phyloP scores from a whole-genome alignment of 2,329 filamentous ascomycete species.

The Grosmannia serpens region DNA sequence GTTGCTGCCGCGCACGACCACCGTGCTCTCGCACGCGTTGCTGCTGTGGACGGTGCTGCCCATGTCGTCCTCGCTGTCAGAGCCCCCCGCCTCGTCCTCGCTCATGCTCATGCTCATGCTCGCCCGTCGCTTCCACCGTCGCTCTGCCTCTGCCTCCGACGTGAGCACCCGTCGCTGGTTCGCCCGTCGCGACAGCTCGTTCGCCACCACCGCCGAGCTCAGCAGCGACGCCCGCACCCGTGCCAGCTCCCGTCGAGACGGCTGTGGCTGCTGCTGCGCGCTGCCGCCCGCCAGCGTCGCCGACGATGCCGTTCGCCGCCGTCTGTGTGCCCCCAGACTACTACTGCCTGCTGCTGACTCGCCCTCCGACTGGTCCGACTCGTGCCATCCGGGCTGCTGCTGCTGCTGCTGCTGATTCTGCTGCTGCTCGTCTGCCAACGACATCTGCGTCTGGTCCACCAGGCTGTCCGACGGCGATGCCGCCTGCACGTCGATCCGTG shows the following conservation, averaged over 20 bases:
- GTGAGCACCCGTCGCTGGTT: constrained; percentile 32
- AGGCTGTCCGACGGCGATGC: constrained; percentile 26
- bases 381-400: neutral
- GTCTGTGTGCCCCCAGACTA: neutral
- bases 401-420: constrained; percentile 14
- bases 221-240: constrained; percentile 67
- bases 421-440: constrained; percentile 8
- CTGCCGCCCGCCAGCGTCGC: neutral
- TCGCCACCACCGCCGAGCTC: constrained; percentile 80
- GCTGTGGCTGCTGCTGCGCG: constrained; percentile 13
- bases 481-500: constrained; percentile 33
- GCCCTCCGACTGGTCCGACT: constrained; percentile 7
- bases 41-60: neutral
- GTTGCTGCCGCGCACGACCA: neutral
- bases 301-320: neutral
- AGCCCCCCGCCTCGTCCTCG: constrained; percentile 6
- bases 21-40: neutral
- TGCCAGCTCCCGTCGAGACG: constrained; percentile 58
- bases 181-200: constrained; percentile 61
- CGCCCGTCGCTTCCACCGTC: neutral
- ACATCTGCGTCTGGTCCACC: neutral
- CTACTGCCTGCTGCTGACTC: constrained; percentile 3
- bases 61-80: constrained; percentile 3
- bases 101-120: constrained; percentile 2
- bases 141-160: constrained; percentile 9